These are phyloP conservation scores for Suhomyces xylopsoci DNA, from an alignment of 805 yeast species.

Conservation along the genomic window DNA sequence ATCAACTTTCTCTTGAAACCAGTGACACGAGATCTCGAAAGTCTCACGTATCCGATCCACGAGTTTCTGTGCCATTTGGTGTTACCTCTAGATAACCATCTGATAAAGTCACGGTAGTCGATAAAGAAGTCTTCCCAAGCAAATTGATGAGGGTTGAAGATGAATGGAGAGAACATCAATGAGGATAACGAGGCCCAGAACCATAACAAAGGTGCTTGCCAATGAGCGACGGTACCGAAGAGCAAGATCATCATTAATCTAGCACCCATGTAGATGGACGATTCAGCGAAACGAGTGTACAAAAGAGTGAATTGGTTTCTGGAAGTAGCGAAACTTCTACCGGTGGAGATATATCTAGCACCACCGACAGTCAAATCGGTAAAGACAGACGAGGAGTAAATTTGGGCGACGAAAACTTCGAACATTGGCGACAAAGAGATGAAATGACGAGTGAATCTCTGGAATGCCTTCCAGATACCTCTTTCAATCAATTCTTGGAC, in stretches of 20 bases:
- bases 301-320: conserved; percentile 73
- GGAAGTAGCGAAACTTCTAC: conserved; percentile 82
- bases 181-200: conserved; percentile 94
- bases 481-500: conserved; percentile 80
- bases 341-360: conserved; percentile 82
- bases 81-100: conserved; percentile 91
- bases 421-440: conserved; percentile 73
- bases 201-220: conserved; percentile 96
- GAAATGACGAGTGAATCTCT: conserved; percentile 67
- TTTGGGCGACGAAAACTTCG: conserved; percentile 80
- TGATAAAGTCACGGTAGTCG: conserved; percentile 90
- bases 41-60: conserved; percentile 81
- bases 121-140: conserved; percentile 94
- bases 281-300: conserved; percentile 75
- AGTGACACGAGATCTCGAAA: conserved; percentile 82
- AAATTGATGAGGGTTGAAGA: conserved; percentile 97
- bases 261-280: conserved; percentile 82
- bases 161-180: conserved; percentile 84
- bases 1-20: conserved; percentile 80
- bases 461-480: conserved; percentile 73
- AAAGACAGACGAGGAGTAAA: conserved; percentile 66
- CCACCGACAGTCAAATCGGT: conserved; percentile 80
- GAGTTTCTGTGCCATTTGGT: conserved; percentile 85
- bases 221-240: conserved; percentile 70
- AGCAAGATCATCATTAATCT: conserved; percentile 69